These are phyloP conservation scores for Fusarium chlamydosporum DNA, from an alignment of 2,329 filamentous ascomycete genomes.

Conservation along the genomic window DNA sequence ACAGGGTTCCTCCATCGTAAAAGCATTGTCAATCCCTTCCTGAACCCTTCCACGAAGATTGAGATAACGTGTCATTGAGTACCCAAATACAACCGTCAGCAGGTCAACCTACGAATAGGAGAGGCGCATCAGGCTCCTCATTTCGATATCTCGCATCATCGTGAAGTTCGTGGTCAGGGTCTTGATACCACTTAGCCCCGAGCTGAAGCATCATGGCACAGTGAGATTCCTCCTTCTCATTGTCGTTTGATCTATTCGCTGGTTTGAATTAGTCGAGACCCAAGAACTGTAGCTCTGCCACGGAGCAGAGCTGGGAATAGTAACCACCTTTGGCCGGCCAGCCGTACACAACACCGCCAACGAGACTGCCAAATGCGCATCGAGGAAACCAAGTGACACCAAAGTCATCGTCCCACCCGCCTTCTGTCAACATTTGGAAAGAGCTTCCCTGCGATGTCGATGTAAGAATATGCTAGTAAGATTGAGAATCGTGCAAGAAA, in stretches of 20 bases:
- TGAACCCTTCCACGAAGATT: background rate
- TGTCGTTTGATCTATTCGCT: background rate
- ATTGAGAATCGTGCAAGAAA: background rate
- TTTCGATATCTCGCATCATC: background rate
- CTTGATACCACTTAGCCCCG: background rate
- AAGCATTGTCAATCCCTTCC: background rate
- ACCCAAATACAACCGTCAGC: background rate
- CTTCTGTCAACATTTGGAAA: slow-evolving; percentile 1
- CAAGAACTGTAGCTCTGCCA: slow-evolving; percentile 8
- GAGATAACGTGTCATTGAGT: background rate
- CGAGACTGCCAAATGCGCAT: background rate
- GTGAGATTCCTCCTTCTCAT: slow-evolving; percentile 1
- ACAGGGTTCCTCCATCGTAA: slow-evolving; percentile 1
- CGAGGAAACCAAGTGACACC: slow-evolving; percentile 1
- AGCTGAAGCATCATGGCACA: slow-evolving; percentile 10
- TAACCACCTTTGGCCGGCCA: slow-evolving; percentile 11
- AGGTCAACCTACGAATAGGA: slow-evolving; percentile 1
- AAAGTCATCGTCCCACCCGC: background rate
- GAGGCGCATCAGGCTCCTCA: background rate
- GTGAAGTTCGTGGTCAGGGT: background rate
- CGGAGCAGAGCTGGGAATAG: background rate
- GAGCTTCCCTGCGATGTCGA: background rate
- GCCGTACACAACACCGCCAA: background rate
- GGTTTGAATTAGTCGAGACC: slow-evolving; percentile 7
- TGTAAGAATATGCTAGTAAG: background rate